phyloP scores from a whole-genome alignment of 768 basidiomycete species.

The Tricholoma furcatifolium region DNA sequence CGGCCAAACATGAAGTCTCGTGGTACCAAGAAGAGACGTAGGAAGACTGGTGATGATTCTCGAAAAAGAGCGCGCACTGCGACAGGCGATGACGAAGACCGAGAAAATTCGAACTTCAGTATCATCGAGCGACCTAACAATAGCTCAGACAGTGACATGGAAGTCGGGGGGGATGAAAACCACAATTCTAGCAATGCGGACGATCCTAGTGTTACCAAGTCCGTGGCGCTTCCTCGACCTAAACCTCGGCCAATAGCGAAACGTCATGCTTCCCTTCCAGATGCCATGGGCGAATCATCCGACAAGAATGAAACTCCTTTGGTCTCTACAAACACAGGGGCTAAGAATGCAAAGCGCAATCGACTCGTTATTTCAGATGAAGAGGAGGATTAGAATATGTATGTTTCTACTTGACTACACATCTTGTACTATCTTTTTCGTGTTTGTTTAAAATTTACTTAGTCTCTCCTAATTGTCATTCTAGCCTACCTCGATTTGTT shows the following conservation, averaged over 20 bases:
- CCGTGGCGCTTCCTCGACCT: slow-evolving; percentile 40
- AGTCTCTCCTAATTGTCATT: background rate
- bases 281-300: background rate
- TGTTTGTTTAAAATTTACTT: background rate
- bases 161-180: slow-evolving; percentile 24
- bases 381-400: slow-evolving; percentile 20
- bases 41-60: slow-evolving; percentile 34
- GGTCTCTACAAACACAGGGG: slow-evolving; percentile 7
- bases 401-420: too few species aligned
- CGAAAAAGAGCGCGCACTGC: slow-evolving; percentile 7
- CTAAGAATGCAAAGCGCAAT: slow-evolving; percentile 18
- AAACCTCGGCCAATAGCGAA: slow-evolving; percentile 33
- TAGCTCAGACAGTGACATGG: slow-evolving; percentile 18
- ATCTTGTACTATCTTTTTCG: too few species aligned
- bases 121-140: slow-evolving; percentile 10
- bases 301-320: slow-evolving; percentile 7
- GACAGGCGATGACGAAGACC: too few species aligned
- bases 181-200: slow-evolving; percentile 9
- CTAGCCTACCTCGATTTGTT: background rate
- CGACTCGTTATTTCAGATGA: slow-evolving; percentile 34
- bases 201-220: slow-evolving; percentile 10
- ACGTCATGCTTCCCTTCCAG: background rate
- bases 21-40: slow-evolving; percentile 47
- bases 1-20: slow-evolving; percentile 42
- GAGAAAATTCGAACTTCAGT: background rate